Percentiles rank a stretch among this genome's conserved stretches.
phyloP scores from a whole-genome alignment of 2,329 filamentous ascomycete genomes.

The Alternaria metachromatica region DNA sequence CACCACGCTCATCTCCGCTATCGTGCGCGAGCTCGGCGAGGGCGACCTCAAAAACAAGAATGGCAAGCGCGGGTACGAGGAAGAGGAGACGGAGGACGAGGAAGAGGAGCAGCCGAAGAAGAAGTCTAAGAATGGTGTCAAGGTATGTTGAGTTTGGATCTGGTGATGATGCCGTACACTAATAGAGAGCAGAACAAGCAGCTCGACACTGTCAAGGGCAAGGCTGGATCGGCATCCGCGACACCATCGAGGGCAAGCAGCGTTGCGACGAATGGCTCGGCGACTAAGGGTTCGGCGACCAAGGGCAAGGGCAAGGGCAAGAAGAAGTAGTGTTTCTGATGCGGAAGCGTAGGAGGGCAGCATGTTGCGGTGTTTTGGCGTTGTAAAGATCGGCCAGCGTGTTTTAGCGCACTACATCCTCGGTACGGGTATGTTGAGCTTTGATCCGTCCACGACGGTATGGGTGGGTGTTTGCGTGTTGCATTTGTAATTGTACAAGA shows the following conservation, averaged over 20 bases:
- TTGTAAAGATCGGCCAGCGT: background rate
- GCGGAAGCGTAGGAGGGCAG: background rate
- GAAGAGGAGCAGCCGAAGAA: constrained; percentile 86
- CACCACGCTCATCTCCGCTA: constrained; percentile 90
- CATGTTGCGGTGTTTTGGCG: constrained; percentile 7
- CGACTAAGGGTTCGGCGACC: constrained; percentile 59
- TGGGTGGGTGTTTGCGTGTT: background rate
- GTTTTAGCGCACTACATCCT: background rate
- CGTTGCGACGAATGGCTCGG: constrained; percentile 76
- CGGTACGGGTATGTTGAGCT: background rate
- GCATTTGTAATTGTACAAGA: background rate
- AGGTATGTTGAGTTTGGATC: constrained; percentile 64
- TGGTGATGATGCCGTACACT: constrained; percentile 6
- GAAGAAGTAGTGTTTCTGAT: constrained; percentile 50
- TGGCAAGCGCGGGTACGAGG: constrained; percentile 76
- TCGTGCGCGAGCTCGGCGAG: constrained; percentile 90
- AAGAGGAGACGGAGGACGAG: constrained; percentile 82
- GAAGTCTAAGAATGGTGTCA: constrained; percentile 87
- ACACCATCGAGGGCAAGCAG: constrained; percentile 86
- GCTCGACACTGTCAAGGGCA: constrained; percentile 83
- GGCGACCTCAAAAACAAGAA: constrained; percentile 66
- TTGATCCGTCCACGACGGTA: background rate
- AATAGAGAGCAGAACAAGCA: constrained; percentile 77
- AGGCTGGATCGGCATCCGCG: constrained; percentile 75
- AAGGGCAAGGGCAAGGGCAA: constrained; percentile 59